A percentile compares a stretch with the other conserved stretches of the same genome.
Conservation (phyloP, 116 monocot species). For the Iris pallida region DNA sequence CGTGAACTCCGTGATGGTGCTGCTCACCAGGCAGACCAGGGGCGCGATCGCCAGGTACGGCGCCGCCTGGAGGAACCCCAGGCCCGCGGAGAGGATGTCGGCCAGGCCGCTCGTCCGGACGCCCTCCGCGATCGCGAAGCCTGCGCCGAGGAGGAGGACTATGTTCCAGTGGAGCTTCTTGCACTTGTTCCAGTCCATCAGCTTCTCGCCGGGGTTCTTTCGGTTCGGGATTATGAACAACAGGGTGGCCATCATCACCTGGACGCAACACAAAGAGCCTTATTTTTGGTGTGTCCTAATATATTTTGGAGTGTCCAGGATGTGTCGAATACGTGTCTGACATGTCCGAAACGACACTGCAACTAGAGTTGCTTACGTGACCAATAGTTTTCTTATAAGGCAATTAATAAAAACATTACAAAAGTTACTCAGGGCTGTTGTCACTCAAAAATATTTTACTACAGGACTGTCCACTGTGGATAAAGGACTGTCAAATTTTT, state of each 20-base stretch:
- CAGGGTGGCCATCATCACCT: slow-evolving; percentile 94
- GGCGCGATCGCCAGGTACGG: slow-evolving; percentile 57
- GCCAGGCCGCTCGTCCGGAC: slow-evolving; percentile 71
- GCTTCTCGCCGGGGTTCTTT: slow-evolving; percentile 72
- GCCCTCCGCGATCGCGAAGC: slow-evolving; percentile 86
- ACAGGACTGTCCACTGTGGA: too few relatives aligned
- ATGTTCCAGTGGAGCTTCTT: slow-evolving; percentile 90
- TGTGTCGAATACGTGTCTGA: too few relatives aligned
- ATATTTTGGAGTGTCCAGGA: too few relatives aligned
- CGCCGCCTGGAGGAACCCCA: slow-evolving; percentile 55
- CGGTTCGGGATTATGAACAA: slow-evolving; percentile 77
- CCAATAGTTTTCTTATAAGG: too few relatives aligned
- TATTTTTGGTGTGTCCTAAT: too few relatives aligned
- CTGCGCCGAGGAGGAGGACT: slow-evolving; percentile 80
- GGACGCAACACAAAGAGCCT: not conserved
- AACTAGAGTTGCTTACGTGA: too few relatives aligned
- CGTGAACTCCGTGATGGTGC: slow-evolving; percentile 75
- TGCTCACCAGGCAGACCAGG: slow-evolving; percentile 56
- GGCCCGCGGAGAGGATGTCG: slow-evolving; percentile 44
- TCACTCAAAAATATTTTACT: too few relatives aligned
- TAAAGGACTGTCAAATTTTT: too few relatives aligned
- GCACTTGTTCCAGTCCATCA: slow-evolving; percentile 99
- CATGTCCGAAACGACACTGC: too few relatives aligned
- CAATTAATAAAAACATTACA: too few relatives aligned
- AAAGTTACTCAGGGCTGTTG: too few relatives aligned